Base-by-base conservation (phyloP, 2,329 filamentous ascomycete genomes). In the Penicillium corylophilum region DNA sequence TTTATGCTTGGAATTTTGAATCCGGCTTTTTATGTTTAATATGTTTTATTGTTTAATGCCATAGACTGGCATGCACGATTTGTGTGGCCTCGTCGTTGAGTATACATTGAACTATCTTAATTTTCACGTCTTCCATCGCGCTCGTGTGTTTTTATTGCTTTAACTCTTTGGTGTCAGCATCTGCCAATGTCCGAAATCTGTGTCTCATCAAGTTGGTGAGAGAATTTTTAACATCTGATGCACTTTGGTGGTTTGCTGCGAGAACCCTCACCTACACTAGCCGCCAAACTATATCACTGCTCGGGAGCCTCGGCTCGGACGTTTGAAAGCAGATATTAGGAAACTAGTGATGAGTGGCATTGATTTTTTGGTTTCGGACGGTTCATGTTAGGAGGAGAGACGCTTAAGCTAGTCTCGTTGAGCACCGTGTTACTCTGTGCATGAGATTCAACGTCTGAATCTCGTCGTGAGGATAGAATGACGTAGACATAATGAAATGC, bases 261-360 rank as follows among this genome's bases (percentile, higher is more conserved):
- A 10, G 8, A 56, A 57, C 12, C 26, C 8, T 48, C 55, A 71
- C 69, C 48, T 55, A 71, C 69, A 58, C 71, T 70, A 22, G 71
- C 44, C 38, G 64, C 65, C 10, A 62, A 57, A 33, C 51, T 59
- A 54, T 39, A 50, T 44, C 43, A 59, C 56, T 45, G 54, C 53
- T 54, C 62, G 40, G 38, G 66, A 48, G 43, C 28, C 1, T 44
- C 35, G 2, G 50, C 44, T 28, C 62, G 59, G 8, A n/a, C n/a
- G n/a, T n/a, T n/a, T n/a, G n/a, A n/a, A n/a, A n/a, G n/a, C n/a
- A n/a, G n/a, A n/a, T n/a, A n/a, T n/a, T n/a, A n/a, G n/a, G n/a
- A n/a, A n/a, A n/a, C n/a, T n/a, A n/a, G n/a, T n/a, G n/a, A n/a
- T n/a, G n/a, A n/a, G n/a, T n/a, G n/a, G n/a, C n/a, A n/a, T n/a